Evolutionary conservation across 148 eudicot species (phyloP).

Genomic region (Vaccinium macrocarpon): DNA sequence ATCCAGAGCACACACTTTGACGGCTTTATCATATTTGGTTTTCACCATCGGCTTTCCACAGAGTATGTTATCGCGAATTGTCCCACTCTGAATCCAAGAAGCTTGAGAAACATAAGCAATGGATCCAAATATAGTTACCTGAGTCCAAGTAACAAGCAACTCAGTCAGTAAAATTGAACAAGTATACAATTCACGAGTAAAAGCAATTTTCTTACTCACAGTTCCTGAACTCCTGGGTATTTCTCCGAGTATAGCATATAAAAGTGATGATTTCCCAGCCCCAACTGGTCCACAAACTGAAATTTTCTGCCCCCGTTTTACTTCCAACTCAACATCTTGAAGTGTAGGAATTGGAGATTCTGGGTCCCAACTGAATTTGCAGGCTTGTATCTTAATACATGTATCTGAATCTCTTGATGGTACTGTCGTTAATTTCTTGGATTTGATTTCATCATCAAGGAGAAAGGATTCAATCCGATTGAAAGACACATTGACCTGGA

Average conservation of each 20-base stretch:
- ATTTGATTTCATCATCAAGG: constrained; percentile 42
- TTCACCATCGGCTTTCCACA: constrained; percentile 47
- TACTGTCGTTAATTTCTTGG: constrained; percentile 9
- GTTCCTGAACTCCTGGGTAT: constrained; percentile 50
- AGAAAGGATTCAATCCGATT: constrained; percentile 40
- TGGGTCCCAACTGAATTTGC: constrained; percentile 51
- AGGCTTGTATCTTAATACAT: constrained; percentile 25
- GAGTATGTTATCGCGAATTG: constrained; percentile 53
- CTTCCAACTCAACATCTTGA: constrained; percentile 33
- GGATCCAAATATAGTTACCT: constrained; percentile 50
- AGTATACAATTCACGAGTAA: not conserved
- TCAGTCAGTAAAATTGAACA: not conserved
- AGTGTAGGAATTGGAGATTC: constrained; percentile 30
- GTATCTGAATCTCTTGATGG: not conserved
- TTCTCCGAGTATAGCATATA: constrained; percentile 55
- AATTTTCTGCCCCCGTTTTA: constrained; percentile 32
- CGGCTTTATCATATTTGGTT: constrained; percentile 38
- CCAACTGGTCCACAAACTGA: constrained; percentile 78
- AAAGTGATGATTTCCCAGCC: constrained; percentile 60
- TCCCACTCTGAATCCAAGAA: constrained; percentile 63
- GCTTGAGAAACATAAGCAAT: constrained; percentile 57
- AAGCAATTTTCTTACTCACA: constrained; percentile 27
- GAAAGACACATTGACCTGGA: constrained; percentile 49
- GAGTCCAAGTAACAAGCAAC: constrained; percentile 2
- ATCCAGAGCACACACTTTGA: constrained; percentile 45